phyloP scores from a whole-genome alignment of 2,329 filamentous ascomycete genomes.

The Microthyrium microscopicum region DNA sequence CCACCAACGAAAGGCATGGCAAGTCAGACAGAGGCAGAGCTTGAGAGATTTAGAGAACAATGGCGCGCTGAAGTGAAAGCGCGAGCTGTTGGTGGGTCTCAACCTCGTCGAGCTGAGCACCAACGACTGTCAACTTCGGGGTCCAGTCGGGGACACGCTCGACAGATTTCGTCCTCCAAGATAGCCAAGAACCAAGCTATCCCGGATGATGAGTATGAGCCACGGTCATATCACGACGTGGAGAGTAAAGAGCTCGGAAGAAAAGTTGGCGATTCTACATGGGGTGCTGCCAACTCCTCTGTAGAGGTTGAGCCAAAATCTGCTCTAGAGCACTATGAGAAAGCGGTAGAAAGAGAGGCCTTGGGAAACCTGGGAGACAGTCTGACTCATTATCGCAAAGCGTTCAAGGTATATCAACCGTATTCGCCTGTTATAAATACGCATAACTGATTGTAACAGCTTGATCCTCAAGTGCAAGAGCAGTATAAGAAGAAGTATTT shows the following conservation, averaged over 20 bases:
- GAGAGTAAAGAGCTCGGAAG: constrained; percentile 27
- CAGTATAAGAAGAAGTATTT: constrained; percentile 87
- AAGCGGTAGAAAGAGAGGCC: constrained; percentile 73
- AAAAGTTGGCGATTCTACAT: constrained; percentile 26
- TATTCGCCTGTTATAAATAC: neutral
- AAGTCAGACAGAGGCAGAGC: constrained; percentile 42
- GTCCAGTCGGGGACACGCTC: no score
- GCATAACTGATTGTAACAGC: constrained; percentile 28
- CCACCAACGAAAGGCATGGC: constrained; percentile 11
- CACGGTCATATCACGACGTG: constrained; percentile 27
- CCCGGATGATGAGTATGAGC: constrained; percentile 25
- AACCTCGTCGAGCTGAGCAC: neutral
- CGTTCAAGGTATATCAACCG: constrained; percentile 53
- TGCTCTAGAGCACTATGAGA: constrained; percentile 84
- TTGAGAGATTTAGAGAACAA: constrained; percentile 71
- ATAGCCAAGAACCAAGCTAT: no score
- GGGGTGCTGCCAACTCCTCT: constrained; percentile 16
- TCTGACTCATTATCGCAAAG: constrained; percentile 70
- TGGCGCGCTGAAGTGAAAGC: constrained; percentile 68
- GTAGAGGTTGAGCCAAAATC: constrained; percentile 42
- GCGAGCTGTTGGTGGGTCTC: constrained; percentile 22
- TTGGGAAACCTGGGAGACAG: constrained; percentile 81
- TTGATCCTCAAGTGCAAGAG: constrained; percentile 73
- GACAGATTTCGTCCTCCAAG: no score
- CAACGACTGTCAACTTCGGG: no score